Base-by-base conservation (phyloP, 1,139 yeast genomes). In the Yamadazyma sp. region DNA sequence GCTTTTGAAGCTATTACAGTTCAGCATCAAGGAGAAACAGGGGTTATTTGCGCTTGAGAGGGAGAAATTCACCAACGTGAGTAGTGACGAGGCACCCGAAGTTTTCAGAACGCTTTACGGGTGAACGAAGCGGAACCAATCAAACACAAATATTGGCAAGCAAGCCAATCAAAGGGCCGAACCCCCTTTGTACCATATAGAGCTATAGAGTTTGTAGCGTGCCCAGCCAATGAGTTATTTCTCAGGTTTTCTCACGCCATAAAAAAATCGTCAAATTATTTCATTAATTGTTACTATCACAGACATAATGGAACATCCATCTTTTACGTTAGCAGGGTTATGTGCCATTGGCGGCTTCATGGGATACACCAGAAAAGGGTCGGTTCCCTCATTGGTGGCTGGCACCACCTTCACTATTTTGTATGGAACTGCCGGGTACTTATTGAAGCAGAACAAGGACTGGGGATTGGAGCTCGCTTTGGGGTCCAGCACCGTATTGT, bases 401-500 rank as follows among this genome's bases (percentile, higher is more conserved):
- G 97, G 97, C 24, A 55, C 83, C 8, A 68, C 83, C 0, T 72
- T 88, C 48, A 80, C 94, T 9, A 72, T 78, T 4, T 60, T 84
- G 32, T 91, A 81, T 60, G 94, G 88, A 16, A 59, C 73, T 42
- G 84, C 96, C 1, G 96, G 95, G 26, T 86, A 87, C 62, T 70
- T 89, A 50, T 69, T 87, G 48, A 75, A 78, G 47, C 68, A 81
- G 44, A 87, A 87, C 58, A 81, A 80, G 44, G 88, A 86, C 57
- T 79, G 79, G 65, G 97, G 96, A 25, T 71, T 89, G 49, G 92
- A 87, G 58, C 58, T 85, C 31, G 96, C 96, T 1, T 66, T 88
- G 40, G 86, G 82, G 8, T 77, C 91, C 1, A 83, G 95, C 17
- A 55, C 79, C 1, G 56, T 84, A 10, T 71, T 89, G 50, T 62